phyloP scores from a whole-genome alignment of 2,329 filamentous ascomycete genomes.

The Ascochyta lentis region DNA sequence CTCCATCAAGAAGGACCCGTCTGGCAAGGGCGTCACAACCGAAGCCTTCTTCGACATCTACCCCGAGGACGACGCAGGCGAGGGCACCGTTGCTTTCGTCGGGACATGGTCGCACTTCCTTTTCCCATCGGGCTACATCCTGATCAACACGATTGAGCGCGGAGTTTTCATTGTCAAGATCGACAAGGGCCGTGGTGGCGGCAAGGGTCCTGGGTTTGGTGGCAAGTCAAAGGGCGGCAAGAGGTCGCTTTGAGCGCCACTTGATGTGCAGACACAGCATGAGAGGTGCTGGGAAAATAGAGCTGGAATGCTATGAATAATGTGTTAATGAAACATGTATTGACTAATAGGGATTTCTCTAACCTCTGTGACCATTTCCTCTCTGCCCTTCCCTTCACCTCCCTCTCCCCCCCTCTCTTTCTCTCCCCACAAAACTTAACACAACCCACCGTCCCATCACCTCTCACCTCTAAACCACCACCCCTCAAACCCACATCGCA shows the following conservation, averaged over 20 bases:
- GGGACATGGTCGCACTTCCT: conserved; percentile 52
- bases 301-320: conserved; percentile 7
- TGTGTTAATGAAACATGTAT: not conserved
- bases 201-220: conserved; percentile 27
- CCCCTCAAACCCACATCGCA: too few species aligned
- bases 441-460: too few species aligned
- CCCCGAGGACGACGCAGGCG: conserved; percentile 49
- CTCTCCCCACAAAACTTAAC: too few species aligned
- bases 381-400: not conserved
- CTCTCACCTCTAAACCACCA: too few species aligned
- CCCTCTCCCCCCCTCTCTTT: too few species aligned
- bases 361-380: too few species aligned
- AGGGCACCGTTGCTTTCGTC: conserved; percentile 50
- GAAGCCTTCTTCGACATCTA: conserved; percentile 53
- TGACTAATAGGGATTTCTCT: too few species aligned
- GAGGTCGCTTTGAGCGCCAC: not conserved
- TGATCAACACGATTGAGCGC: conserved; percentile 49
- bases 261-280: too few species aligned
- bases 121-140: conserved; percentile 45
- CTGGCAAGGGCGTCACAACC: conserved; percentile 48
- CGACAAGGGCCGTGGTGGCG: conserved; percentile 30
- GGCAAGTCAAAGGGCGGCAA: conserved; percentile 26
- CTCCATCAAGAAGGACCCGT: conserved; percentile 48
- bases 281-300: not conserved
- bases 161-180: conserved; percentile 48